phyloP scores from a whole-genome alignment of 257 asterid genomes.

The Asclepias syriaca region DNA sequence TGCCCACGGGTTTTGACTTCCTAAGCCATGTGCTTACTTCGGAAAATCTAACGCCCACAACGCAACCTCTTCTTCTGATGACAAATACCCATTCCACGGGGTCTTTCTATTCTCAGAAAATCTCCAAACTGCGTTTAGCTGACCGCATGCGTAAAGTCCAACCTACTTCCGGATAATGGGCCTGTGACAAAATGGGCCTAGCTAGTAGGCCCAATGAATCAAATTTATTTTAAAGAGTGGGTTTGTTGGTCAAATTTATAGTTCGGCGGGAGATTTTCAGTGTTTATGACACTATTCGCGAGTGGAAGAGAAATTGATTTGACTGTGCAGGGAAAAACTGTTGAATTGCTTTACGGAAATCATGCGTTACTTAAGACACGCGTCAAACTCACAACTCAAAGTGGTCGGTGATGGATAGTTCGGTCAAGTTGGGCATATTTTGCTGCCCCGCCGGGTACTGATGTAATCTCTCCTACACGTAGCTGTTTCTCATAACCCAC shows the following conservation, averaged over 20 bases:
- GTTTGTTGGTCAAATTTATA: too few relatives aligned
- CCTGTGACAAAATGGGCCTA: neutral
- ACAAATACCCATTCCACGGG: neutral
- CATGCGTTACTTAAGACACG: slow-evolving; percentile 1
- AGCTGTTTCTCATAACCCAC: neutral
- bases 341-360: neutral
- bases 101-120: neutral
- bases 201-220: neutral
- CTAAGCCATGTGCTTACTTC: slow-evolving; percentile 1
- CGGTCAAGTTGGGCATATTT: neutral
- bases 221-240: neutral
- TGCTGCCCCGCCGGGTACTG: neutral
- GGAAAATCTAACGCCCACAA: neutral
- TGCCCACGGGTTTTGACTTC: slow-evolving; percentile 5
- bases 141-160: neutral
- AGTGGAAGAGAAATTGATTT: slow-evolving; percentile 2
- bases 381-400: neutral
- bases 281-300: neutral
- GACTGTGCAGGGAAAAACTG: neutral
- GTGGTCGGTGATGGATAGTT: neutral
- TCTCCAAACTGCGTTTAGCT: neutral
- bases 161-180: neutral
- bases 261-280: neutral
- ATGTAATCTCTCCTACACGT: neutral
- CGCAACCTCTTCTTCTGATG: neutral